Conservation (phyloP, 371 early-diverging fungal genomes). For the Rhizopus stolonifer region DNA sequence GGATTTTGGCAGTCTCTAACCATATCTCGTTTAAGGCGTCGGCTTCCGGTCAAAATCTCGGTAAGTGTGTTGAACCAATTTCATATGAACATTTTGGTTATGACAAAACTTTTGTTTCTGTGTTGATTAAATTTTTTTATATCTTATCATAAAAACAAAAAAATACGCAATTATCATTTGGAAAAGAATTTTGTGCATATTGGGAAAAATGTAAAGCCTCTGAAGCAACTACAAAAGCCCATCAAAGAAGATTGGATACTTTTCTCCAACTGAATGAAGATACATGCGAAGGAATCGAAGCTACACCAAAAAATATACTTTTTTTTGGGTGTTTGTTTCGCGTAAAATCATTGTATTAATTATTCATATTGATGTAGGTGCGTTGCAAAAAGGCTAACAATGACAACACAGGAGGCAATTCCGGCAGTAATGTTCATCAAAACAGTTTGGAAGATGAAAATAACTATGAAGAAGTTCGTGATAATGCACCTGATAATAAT, state of each 20-base stretch:
- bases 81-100: conserved; percentile 7
- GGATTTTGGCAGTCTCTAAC: no score
- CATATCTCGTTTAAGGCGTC: no score
- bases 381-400: conserved; percentile 5
- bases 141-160: conserved; percentile 6
- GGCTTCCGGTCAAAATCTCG: no score
- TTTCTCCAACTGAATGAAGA: conserved; percentile 10
- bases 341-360: conserved; percentile 12
- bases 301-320: conserved; percentile 4
- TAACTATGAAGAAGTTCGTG: conserved; percentile 5
- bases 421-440: conserved; percentile 3
- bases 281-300: conserved; percentile 8
- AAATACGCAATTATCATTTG: conserved; percentile 4
- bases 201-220: conserved; percentile 7
- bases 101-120: conserved; percentile 6
- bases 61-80: conserved; percentile 6
- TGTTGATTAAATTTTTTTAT: background rate
- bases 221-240: conserved; percentile 9
- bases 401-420: conserved; percentile 5
- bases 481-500: conserved; percentile 1
- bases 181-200: conserved; percentile 9
- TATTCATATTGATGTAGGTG: conserved; percentile 11
- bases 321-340: conserved; percentile 7
- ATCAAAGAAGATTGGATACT: conserved; percentile 8
- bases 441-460: conserved; percentile 8